Base-by-base conservation (phyloP, 2,329 filamentous ascomycete genomes). In the Colletotrichum cereale region DNA sequence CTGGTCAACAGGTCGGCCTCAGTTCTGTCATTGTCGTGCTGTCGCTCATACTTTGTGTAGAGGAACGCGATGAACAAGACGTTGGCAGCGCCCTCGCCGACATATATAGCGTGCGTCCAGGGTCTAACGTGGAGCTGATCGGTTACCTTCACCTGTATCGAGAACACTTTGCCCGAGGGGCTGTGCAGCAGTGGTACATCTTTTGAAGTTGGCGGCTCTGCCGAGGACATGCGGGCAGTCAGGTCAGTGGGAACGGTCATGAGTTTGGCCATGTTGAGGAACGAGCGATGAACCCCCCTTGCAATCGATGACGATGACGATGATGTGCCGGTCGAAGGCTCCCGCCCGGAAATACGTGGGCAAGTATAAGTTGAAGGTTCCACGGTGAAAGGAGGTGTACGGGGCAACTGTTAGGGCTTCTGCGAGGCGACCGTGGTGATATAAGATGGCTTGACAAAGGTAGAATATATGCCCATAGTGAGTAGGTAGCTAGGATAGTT, bases 1-100 rank as follows among this genome's bases (percentile, higher is more conserved):
- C 56, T 47, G 42, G 34, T 60, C 18, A 65, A 40, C n/a, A 57
- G 14, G 38, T 75, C 58, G 21, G 57, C 44, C 21, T 53, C 52
- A 14, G 47, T 62, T 21, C 40, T 42, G 50, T 67, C 64, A 3
- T 29, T 44, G 3, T 62, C n/a, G 34, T 50, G 16, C 18, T 53
- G 40, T 18, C 60, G 48, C 29, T 36, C 34, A 24, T 24, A 38
- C 8, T 47, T 42, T 16, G 42, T 16, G 31, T 48, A 36, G 5
- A 50, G 18, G 16, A 48, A 58, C 1, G 67, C 83, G 78, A 92
- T 92, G 61, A 90, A 71, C 31, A 95, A 91, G 62, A 92, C 87
- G 79, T 96, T 96, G 64, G 93, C 93, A 31, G 92, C 91, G 31
- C 93, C 93, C 80, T 96, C 93, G 34, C 86, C 87, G 29, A 90